Evolutionary conservation across 306 rosid genomes (phyloP), one percentile per base, ranked within the genome.

Genomic region (Calophaca sinica): DNA sequence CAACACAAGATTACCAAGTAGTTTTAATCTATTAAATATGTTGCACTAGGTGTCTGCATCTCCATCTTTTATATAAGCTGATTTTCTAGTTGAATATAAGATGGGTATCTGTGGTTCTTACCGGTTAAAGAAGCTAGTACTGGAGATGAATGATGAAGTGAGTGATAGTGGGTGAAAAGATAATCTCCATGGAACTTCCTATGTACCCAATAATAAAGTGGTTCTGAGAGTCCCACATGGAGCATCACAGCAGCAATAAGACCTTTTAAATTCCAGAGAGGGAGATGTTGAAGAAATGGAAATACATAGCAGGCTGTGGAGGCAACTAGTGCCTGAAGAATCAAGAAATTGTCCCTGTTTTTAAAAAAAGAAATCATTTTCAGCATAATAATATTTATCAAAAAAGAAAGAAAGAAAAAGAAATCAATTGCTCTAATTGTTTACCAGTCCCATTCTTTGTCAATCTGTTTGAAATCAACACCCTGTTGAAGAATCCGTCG

Each of bases 361-460:
- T 2, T 39, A n/a, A 38, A 45, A 4, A 67, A 28, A 42, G 50
- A 33, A 33, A 64, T 28, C 32, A 62, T 14, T 32, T 71, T 45
- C 61, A 71, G n/a, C 26, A 15, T 48, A 28, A 38, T 28, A n/a
- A 29, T 7, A 36, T 4, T 63, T 32, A 13, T 8, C n/a, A 0
- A 10, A 13, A 26, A 2, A 45, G 1, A 2, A 11, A 46, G 7
- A 36, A 36, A 42, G 6, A 14, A 44, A 1, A 44, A 29, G 2
- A 29, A 42, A 53, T 62, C 7, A 66, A 44, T 46, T 20, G 32
- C 3, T 0, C 2, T 1, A 8, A 48, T 20, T 33, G 2, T 15
- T 74, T 82, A 94, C 99, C 99, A 92, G 81, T 94, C 82, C 96
- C 96, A 94, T 81, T 94, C 97, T 60, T 41, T 64, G 80, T 94